phyloP scores from a whole-genome alignment of 805 yeast genomes.

The Alloascoidea africana region DNA sequence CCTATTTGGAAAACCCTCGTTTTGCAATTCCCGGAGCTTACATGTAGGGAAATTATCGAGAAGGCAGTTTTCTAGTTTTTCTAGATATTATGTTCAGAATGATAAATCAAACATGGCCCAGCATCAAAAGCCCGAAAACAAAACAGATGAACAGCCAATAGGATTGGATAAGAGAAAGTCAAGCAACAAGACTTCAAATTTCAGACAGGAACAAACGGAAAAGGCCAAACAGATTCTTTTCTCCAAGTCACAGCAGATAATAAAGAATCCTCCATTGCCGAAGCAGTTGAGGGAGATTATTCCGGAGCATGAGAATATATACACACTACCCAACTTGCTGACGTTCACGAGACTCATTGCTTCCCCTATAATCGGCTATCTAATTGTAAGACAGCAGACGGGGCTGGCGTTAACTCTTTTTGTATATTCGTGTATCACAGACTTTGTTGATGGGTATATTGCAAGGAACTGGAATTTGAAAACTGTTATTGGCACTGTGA shows the following conservation, averaged over 20 bases:
- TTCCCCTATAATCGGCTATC: constrained; percentile 77
- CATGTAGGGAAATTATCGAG: no score
- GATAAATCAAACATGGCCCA: no score
- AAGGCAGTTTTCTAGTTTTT: no score
- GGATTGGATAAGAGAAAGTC: no score
- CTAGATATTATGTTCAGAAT: no score
- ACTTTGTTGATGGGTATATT: constrained; percentile 79
- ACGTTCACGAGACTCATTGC: constrained; percentile 69
- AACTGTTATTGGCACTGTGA: constrained; percentile 74
- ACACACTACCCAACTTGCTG: constrained; percentile 75
- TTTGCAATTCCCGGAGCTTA: no score
- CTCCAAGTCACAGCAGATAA: neutral
- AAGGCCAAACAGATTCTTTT: neutral
- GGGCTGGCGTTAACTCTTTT: constrained; percentile 58
- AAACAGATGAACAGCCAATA: no score
- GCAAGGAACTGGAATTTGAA: constrained; percentile 70
- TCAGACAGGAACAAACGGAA: neutral
- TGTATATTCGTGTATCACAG: constrained; percentile 79
- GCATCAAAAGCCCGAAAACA: no score
- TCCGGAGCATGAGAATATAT: constrained; percentile 39
- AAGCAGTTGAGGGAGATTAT: constrained; percentile 14
- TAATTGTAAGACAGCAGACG: constrained; percentile 49
- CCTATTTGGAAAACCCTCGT: no score
- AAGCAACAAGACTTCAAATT: neutral
- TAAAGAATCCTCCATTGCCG: neutral